Evolutionary conservation across 495 filamentous ascomycete species (phyloP), one percentile per base, ranked within the genome.

Genomic region (Aspergillus mulundensis): DNA sequence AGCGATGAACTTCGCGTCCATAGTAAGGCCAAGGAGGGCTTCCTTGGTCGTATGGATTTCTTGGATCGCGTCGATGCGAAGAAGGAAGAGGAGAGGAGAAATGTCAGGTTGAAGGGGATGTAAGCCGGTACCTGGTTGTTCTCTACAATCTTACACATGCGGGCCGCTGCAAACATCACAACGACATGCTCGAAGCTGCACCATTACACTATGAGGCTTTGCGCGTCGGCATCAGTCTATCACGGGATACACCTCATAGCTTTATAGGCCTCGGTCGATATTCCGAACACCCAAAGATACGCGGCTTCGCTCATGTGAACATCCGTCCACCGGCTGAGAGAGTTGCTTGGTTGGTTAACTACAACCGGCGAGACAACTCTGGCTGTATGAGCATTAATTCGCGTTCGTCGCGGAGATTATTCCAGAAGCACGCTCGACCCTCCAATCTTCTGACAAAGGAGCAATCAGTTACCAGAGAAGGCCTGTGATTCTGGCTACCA

Each of bases 1-100:
- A 85, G 85, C 62, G 94, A 96, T 65, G 94, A 98, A 69, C 79
- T 98, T 54, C 85, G 87, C 61, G 79, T 85, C 43, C 87, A 90
- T 58, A 89, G 89, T 63, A 91, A 87, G 72, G 87, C 84, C 11
- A 94, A 94, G 70, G 85, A 87, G 62, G 87, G 85, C 15, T 97
- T 88, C 71, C 75, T 89, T 51, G 88, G 82, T 15, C 77, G 90
- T 44, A 91, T 94, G 84, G 90, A 93, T 47, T 98, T 98, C 68
- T 75, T 98, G 77, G 87, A 84, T 16, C 80, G 89, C 49, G 88
- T 91, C 57, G 91, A 94, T 62, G 78, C 79, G 49, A 85, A 81
- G 54, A 80, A 83, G 61, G 91, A 96, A 53, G 87, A 89, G 50
- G 89, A 93, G 61, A 82, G 79, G 23, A 81, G 83, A 64, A 78